Evolutionary conservation across 139 green algal species (phyloP), one percentile per base, ranked within the genome.

Genomic region (Haematococcus lacustris): DNA sequence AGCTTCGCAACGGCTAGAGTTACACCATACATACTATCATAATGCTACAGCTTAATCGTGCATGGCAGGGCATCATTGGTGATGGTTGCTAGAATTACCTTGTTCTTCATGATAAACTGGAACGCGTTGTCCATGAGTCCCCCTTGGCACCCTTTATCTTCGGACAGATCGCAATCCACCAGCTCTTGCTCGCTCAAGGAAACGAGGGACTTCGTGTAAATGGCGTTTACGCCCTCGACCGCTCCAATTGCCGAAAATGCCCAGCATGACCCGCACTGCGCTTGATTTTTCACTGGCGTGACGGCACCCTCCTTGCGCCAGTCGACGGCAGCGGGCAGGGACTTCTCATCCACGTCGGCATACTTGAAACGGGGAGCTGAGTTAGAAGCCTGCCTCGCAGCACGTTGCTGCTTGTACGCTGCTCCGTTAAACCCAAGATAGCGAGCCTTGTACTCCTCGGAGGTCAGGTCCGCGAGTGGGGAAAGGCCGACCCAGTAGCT

Each of bases 71-170:
- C n/a, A n/a, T n/a, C n/a, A n/a, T n/a, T n/a, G n/a, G n/a, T n/a
- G n/a, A n/a, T n/a, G n/a, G n/a, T n/a, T n/a, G n/a, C n/a, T n/a
- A n/a, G n/a, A n/a, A n/a, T n/a, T 32, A 72, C 67, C 25, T 88
- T 87, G 77, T 98, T 97, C 2, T 84, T 69, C 17, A 90, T 87
- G 70, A 97, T 90, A 72, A 87, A 98, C 9, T 91, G 25, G 68
- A 67, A 97, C 1, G 92, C 94, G 71, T 89, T 92, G 84, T 98
- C 94, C 90, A 97, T 97, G 26, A 97, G 88, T 38, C 94, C 94
- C 26, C 93, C 94, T 34, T 90, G 75, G 86, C 93, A 98, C 28
- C 93, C 93, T 59, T 75, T 73, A 66, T 86, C 74, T 51, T 83
- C 35, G 23, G 51, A 40, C 62, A 13, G 78, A 76, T 96, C 90